Evolutionary conservation across 1,284 basidiomycete species (phyloP).

Genomic region (Ganoderma meredithae): DNA sequence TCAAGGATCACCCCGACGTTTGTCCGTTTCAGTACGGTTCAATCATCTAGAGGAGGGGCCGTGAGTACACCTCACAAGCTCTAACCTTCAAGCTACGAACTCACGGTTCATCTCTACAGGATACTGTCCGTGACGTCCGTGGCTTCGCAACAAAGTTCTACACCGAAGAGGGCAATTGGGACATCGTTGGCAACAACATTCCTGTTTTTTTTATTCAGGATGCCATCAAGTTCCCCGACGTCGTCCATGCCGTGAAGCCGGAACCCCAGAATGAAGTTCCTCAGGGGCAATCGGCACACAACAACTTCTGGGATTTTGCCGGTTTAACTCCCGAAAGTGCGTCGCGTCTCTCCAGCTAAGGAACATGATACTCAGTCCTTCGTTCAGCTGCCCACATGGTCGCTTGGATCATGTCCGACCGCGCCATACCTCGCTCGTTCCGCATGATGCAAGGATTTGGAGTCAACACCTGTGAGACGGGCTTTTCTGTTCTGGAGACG

Average conservation of each 20-base stretch:
- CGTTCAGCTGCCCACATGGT: constrained; percentile 75
- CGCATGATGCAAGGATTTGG: constrained; percentile 91
- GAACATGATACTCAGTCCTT: constrained; percentile 20
- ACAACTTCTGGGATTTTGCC: constrained; percentile 87
- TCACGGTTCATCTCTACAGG: constrained; percentile 47
- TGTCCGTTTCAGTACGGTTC: constrained; percentile 84
- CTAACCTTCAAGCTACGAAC: not conserved
- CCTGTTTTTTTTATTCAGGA: constrained; percentile 90
- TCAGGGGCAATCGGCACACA: constrained; percentile 71
- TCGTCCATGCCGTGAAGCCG: constrained; percentile 83
- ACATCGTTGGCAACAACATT: constrained; percentile 80
- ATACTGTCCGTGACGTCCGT: constrained; percentile 84
- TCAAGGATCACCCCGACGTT: constrained; percentile 77
- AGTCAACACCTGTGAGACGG: constrained; percentile 69
- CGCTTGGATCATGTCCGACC: constrained; percentile 86
- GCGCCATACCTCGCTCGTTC: constrained; percentile 80
- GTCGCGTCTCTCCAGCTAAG: constrained; percentile 29
- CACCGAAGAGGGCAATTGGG: constrained; percentile 84
- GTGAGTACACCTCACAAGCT: constrained; percentile 43
- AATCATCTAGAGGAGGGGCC: constrained; percentile 78
- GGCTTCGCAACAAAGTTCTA: constrained; percentile 88
- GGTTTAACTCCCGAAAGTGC: constrained; percentile 68
- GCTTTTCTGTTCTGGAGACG: not conserved
- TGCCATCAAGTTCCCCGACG: constrained; percentile 84
- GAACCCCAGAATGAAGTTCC: constrained; percentile 82